Conservation (phyloP, 257 asterid genomes). For the Leonotis leonurus region DNA sequence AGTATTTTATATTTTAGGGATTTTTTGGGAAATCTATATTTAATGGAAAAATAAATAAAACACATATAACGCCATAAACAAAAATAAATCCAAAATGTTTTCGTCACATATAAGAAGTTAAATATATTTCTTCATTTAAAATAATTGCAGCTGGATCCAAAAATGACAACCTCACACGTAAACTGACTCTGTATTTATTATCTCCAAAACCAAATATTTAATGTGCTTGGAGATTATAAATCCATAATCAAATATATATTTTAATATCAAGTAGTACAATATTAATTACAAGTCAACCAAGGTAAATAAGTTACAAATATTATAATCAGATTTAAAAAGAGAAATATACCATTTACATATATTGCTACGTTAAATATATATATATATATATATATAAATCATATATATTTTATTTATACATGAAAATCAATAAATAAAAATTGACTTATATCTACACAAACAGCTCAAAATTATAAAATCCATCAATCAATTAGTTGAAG, state of each 20-base stretch:
- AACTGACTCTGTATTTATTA: slow-evolving; percentile 18
- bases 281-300: no score
- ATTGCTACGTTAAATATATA: no score
- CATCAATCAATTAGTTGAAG: neutral
- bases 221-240: slow-evolving; percentile 12
- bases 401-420: no score
- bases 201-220: slow-evolving; percentile 11
- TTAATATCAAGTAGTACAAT: neutral
- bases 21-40: neutral
- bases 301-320: no score
- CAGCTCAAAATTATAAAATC: neutral
- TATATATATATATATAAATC: no score
- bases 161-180: slow-evolving; percentile 13
- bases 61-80: no score
- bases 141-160: slow-evolving; percentile 4
- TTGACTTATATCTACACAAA: neutral
- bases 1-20: neutral
- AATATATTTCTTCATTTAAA: neutral
- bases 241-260: neutral
- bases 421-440: neutral
- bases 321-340: no score
- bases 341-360: no score
- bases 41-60: neutral
- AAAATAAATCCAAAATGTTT: no score
- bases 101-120: no score